A percentile compares a stretch with the other conserved stretches of the same genome.
phyloP scores from a whole-genome alignment of 345 rosid species.

The Pistacia atlantica region DNA sequence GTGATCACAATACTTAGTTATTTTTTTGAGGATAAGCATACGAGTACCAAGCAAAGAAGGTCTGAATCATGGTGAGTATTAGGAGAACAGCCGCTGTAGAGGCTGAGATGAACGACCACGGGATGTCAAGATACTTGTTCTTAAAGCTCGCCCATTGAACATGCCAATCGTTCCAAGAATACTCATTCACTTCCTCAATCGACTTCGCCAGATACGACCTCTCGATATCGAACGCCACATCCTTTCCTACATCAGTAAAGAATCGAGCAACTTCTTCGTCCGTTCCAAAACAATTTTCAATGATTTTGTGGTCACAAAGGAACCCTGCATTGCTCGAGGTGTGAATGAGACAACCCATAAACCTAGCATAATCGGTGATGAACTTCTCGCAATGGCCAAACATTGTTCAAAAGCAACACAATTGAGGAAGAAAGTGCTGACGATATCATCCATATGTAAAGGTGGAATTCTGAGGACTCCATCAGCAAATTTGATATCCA shows the following conservation, averaged over 20 bases:
- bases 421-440: slow-evolving; percentile 18
- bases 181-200: slow-evolving; percentile 23
- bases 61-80: slow-evolving; percentile 21
- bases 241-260: slow-evolving; percentile 14
- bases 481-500: slow-evolving; percentile 14
- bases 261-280: slow-evolving; percentile 20
- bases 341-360: background rate
- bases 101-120: slow-evolving; percentile 27
- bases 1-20: too few relatives aligned
- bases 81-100: slow-evolving; percentile 19
- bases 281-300: slow-evolving; percentile 22
- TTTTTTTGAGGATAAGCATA: background rate
- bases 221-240: background rate
- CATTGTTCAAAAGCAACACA: slow-evolving; percentile 31
- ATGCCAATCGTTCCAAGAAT: slow-evolving; percentile 21
- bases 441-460: background rate
- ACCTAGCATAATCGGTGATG: slow-evolving; percentile 16
- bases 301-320: slow-evolving; percentile 7
- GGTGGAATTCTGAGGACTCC: slow-evolving; percentile 21
- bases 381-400: background rate
- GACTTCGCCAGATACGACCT: slow-evolving; percentile 5
- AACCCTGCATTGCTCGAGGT: slow-evolving; percentile 1
- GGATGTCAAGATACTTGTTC: slow-evolving; percentile 20
- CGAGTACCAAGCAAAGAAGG: slow-evolving; percentile 12
- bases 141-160: slow-evolving; percentile 24